These are phyloP conservation scores for Diplosphaera chodatii DNA, from an alignment of 139 green algal genomes.

Conservation along the genomic window DNA sequence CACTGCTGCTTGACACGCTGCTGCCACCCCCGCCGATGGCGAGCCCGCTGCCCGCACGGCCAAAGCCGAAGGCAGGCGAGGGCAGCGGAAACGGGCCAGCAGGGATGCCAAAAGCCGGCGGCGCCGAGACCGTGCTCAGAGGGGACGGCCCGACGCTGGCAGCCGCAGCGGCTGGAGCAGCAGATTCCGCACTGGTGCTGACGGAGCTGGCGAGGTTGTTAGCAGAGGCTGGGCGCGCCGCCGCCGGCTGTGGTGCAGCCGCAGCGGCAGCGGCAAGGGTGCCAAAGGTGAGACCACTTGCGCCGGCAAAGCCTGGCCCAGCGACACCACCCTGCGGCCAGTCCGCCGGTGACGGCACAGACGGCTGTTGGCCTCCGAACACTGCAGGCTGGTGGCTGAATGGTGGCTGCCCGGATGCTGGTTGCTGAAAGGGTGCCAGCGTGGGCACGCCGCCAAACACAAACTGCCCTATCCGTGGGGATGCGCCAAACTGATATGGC, in stretches of 20 bases:
- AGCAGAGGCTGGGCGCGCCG: too few species aligned
- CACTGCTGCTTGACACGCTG: background rate
- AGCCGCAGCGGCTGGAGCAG: too few species aligned
- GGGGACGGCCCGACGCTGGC: background rate
- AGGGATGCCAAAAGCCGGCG: background rate
- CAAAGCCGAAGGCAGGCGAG: background rate
- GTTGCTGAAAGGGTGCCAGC: background rate
- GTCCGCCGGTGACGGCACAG: too few species aligned
- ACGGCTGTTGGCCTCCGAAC: too few species aligned
- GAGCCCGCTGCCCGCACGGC: too few species aligned
- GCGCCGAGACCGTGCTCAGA: background rate
- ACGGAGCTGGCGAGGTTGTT: too few species aligned
- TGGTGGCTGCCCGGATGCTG: background rate
- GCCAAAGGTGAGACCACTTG: too few species aligned
- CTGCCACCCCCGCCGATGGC: background rate
- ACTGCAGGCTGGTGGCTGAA: too few species aligned
- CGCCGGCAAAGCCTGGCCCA: too few species aligned
- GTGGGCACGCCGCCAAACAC: background rate
- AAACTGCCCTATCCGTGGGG: background rate
- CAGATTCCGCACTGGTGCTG: too few species aligned
- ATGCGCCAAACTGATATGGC: background rate
- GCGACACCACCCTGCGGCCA: too few species aligned
- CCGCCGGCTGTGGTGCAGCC: background rate
- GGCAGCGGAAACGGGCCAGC: background rate
- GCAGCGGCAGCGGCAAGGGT: too few species aligned